phyloP scores from a whole-genome alignment of 192 early-diverging fungal genomes.

The Dissophora globulifera region DNA sequence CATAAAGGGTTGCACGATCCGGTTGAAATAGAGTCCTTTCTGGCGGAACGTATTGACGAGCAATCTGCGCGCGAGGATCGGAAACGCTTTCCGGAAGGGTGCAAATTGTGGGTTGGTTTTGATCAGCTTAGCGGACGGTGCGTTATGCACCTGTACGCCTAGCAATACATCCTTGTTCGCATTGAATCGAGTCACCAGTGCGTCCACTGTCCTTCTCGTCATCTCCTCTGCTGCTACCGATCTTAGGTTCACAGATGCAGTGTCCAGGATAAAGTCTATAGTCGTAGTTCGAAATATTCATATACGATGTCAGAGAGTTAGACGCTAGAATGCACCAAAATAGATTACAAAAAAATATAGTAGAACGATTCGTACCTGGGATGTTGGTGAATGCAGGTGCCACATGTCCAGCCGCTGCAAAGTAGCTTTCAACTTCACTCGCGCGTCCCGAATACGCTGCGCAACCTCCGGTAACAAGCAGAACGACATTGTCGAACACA shows the following conservation, averaged over 20 bases:
- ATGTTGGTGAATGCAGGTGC: slow-evolving; percentile 2
- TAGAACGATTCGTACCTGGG: too few species aligned
- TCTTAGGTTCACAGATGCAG: slow-evolving; percentile 7
- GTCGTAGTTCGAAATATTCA: too few species aligned
- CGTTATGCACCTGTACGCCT: too few species aligned
- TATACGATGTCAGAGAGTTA: too few species aligned
- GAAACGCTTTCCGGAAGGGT: neutral
- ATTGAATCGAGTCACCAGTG: neutral
- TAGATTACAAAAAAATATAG: too few species aligned
- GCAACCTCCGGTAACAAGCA: slow-evolving; percentile 67
- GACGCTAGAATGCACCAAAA: too few species aligned
- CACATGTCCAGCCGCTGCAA: slow-evolving; percentile 13
- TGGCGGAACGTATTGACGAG: slow-evolving; percentile 10
- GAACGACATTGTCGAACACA: slow-evolving; percentile 80
- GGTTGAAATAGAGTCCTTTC: slow-evolving; percentile 1
- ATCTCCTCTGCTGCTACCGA: too few species aligned
- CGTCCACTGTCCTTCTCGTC: neutral
- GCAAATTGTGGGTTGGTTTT: too few species aligned
- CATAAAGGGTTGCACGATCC: slow-evolving; percentile 4
- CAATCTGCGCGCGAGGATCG: neutral
- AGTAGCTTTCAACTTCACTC: neutral
- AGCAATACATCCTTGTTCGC: too few species aligned
- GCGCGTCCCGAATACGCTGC: slow-evolving; percentile 13
- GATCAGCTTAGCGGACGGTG: too few species aligned
- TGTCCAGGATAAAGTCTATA: slow-evolving; percentile 27